Evolutionary conservation across 202 grass and related monocot species (phyloP).

Genomic region (Panicum hallii): DNA sequence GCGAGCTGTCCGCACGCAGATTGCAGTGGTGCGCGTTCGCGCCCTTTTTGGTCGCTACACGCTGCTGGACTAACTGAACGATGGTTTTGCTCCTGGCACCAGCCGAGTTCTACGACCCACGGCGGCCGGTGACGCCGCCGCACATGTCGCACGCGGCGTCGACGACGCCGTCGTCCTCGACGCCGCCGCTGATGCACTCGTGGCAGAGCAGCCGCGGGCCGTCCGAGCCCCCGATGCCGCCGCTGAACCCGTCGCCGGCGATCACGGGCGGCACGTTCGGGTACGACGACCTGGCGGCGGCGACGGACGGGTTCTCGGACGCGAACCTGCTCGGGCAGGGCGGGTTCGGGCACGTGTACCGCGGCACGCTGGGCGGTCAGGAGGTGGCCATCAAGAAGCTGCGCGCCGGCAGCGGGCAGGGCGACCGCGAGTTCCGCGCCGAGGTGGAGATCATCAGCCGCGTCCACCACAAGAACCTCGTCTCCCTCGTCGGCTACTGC

Average conservation of each 20-base stretch:
- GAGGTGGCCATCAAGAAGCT: slow-evolving; percentile 90
- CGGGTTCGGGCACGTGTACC: slow-evolving; percentile 85
- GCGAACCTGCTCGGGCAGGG: slow-evolving; percentile 77
- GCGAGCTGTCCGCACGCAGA: background rate
- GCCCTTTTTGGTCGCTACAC: background rate
- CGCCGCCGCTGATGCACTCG: slow-evolving; percentile 49
- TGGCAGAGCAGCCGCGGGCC: slow-evolving; percentile 36
- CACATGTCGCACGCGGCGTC: slow-evolving; percentile 37
- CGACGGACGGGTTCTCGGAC: slow-evolving; percentile 69
- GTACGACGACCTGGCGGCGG: slow-evolving; percentile 70
- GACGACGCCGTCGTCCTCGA: slow-evolving; percentile 40
- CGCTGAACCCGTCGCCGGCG: slow-evolving; percentile 10
- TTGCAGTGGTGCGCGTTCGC: background rate
- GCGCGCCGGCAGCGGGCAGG: slow-evolving; percentile 66
- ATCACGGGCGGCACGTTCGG: slow-evolving; percentile 45
- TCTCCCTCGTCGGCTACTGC: slow-evolving; percentile 88
- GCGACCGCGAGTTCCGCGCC: slow-evolving; percentile 77
- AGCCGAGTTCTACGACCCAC: slow-evolving; percentile 48
- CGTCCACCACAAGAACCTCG: slow-evolving; percentile 86
- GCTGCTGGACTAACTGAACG: slow-evolving; percentile 13
- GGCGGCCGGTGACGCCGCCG: slow-evolving; percentile 33
- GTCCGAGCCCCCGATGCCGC: slow-evolving; percentile 21
- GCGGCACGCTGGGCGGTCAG: slow-evolving; percentile 61
- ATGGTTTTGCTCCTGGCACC: slow-evolving; percentile 1
- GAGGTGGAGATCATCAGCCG: slow-evolving; percentile 82